phyloP scores from a whole-genome alignment of 2,329 filamentous ascomycete species.

The Chaetomium olivaceum region DNA sequence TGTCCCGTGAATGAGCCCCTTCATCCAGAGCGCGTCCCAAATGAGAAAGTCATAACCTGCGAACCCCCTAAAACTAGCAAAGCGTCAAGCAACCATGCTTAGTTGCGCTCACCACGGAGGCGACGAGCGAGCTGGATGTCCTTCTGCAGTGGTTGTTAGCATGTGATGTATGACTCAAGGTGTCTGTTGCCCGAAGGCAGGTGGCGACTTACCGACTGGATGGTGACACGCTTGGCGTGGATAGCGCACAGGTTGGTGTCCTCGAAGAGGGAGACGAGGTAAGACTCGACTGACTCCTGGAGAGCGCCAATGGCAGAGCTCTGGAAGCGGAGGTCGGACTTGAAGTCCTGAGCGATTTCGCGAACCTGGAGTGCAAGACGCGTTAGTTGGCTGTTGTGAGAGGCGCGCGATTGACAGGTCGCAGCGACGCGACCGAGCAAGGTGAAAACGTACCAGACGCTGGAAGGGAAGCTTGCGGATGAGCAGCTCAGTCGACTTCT shows the following conservation, averaged over 20 bases:
- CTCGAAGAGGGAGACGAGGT: slow-evolving; percentile 96
- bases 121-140: slow-evolving; percentile 96
- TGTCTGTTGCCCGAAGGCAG: not conserved
- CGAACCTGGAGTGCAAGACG: slow-evolving; percentile 57
- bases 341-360: slow-evolving; percentile 96
- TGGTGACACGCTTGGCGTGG: slow-evolving; percentile 99
- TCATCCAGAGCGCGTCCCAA: slow-evolving; percentile 34
- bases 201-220: slow-evolving; percentile 64
- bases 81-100: slow-evolving; percentile 42
- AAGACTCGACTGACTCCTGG: slow-evolving; percentile 98
- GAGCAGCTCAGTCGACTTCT: slow-evolving; percentile 94
- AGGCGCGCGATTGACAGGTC: slow-evolving; percentile 22
- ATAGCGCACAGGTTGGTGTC: slow-evolving; percentile 98
- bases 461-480: slow-evolving; percentile 98
- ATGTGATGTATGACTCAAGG: slow-evolving; percentile 1
- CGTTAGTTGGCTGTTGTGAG: slow-evolving; percentile 28
- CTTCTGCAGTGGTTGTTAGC: slow-evolving; percentile 59
- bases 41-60: slow-evolving; percentile 34
- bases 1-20: slow-evolving; percentile 40
- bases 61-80: slow-evolving; percentile 40
- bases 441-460: slow-evolving; percentile 67
- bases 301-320: slow-evolving; percentile 95
- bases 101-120: slow-evolving; percentile 91
- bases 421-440: slow-evolving; percentile 8
- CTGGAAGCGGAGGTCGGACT: slow-evolving; percentile 95